Percentiles rank a stretch among this genome's conserved stretches.
These are phyloP conservation scores for Fusarium tjaetaba DNA, from an alignment of 2,329 filamentous ascomycete genomes.

Conservation along the genomic window DNA sequence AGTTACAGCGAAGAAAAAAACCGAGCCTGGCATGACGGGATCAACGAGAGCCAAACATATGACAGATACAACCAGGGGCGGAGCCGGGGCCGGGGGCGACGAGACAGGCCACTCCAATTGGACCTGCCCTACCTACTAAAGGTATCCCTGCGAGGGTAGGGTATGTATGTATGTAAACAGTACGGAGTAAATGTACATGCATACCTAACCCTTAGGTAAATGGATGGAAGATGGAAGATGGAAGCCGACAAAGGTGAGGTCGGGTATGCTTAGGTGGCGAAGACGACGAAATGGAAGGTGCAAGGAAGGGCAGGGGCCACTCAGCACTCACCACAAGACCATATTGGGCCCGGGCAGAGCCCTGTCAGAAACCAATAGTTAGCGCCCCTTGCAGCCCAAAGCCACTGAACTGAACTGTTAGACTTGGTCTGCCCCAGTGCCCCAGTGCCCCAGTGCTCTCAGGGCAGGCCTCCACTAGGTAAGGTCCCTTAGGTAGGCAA, in stretches of 20 bases:
- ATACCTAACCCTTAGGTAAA: background rate
- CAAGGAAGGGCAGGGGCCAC: conserved; percentile 10
- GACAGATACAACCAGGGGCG: conserved; percentile 12
- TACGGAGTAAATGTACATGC: background rate
- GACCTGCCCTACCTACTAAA: background rate
- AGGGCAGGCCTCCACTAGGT: conserved; percentile 5
- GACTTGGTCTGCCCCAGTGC: background rate
- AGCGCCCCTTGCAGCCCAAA: background rate
- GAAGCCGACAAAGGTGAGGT: background rate
- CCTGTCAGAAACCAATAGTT: conserved; percentile 18
- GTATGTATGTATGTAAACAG: background rate
- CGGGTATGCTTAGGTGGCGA: conserved; percentile 25
- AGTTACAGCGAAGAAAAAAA: conserved; percentile 12
- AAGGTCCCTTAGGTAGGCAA: background rate
- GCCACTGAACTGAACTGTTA: background rate
- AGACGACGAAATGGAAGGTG: conserved; percentile 25
- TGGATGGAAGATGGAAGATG: background rate
- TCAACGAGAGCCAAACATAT: conserved; percentile 10
- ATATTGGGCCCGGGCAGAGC: background rate
- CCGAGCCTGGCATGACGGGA: conserved; percentile 15
- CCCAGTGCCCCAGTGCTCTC: background rate
- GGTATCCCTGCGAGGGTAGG: background rate
- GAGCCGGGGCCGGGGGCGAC: conserved; percentile 18
- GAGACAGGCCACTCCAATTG: background rate
- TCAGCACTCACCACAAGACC: background rate